Base-by-base conservation (phyloP, 2,329 filamentous ascomycete genomes). In the Scytalidium sp. region DNA sequence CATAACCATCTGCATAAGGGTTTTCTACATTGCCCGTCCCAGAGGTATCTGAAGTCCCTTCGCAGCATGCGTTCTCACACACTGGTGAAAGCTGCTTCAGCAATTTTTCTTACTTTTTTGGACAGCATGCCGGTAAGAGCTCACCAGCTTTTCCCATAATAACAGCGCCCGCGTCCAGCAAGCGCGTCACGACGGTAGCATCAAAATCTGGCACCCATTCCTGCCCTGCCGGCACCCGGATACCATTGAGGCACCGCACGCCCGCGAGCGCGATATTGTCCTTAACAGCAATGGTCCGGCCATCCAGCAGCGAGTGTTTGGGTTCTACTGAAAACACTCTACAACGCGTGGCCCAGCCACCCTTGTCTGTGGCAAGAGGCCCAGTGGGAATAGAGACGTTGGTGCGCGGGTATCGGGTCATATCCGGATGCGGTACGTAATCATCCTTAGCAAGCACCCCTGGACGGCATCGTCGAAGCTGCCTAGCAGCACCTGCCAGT, bases 1-100 rank as follows among this genome's bases (percentile, higher is more conserved):
- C 74, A 53, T 79, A 78, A 0, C 75, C 75, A 41, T 64, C 55
- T 1, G 57, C 58, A 32, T 69, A 67, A 0, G 76, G 25, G 25
- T 27, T 27, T 13, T 27, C 7, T 13, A 27, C 25, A 27, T 27
- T 27, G 25, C 25, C 25, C 7, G 13, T 27, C 25, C 25, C 25
- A 7, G 25, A 27, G 7, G 25, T 27, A 27, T 27, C 25, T 7
- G 25, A 27, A 27, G 25, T 27, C 13, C 25, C 25, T 27, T 27
- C 25, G 7, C 7, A 27, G 25, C 7, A 27, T 7, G 13, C 25
- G 25, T 27, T 13, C 25, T 13, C 25, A 27, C 25, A 27, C 25
- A 7, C 25, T 27, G 7, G 13, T 27, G 25, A 7, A 13, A 7
- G 13, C 25, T 27, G 25, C 7, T 27, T 27, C 25, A 27, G 25